These are phyloP conservation scores for Senecio squalidus DNA, from an alignment of 140 eudicot species.

Conservation along the genomic window DNA sequence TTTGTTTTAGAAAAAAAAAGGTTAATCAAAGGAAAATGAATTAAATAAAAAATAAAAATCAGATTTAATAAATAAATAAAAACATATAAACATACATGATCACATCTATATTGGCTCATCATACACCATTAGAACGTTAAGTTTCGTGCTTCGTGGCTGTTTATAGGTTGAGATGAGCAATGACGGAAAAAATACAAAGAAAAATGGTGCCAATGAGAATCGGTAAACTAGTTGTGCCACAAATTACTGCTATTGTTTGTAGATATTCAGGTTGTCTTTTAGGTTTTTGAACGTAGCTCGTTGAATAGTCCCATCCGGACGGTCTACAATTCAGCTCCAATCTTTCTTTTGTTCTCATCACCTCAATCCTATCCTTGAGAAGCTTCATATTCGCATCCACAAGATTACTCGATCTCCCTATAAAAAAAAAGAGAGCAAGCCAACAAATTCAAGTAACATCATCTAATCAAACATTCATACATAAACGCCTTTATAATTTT, in stretches of 20 bases:
- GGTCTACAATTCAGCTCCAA: slow-evolving; percentile 27
- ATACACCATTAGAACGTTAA: no score
- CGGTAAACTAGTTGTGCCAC: slow-evolving; percentile 36
- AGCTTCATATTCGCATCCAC: slow-evolving; percentile 39
- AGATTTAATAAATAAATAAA: no score
- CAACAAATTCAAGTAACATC: not conserved
- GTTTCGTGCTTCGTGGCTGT: no score
- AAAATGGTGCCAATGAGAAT: slow-evolving; percentile 21
- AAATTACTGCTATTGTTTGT: slow-evolving; percentile 29
- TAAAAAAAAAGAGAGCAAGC: no score
- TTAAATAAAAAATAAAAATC: no score
- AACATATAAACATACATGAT: no score
- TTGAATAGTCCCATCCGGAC: slow-evolving; percentile 35
- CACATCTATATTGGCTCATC: no score
- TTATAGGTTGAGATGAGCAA: slow-evolving; percentile 29
- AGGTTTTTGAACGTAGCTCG: slow-evolving; percentile 9
- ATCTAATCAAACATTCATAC: not conserved
- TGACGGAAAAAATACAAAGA: slow-evolving; percentile 32
- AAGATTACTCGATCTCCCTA: slow-evolving; percentile 39
- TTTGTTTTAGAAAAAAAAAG: no score
- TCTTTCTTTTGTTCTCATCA: slow-evolving; percentile 38
- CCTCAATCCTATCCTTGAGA: slow-evolving; percentile 32
- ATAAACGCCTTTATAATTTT: not conserved
- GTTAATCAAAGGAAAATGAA: no score
- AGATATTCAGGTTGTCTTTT: slow-evolving; percentile 20